Evolutionary conservation across 257 asterid genomes (phyloP).

Genomic region (Solanum commersonii): DNA sequence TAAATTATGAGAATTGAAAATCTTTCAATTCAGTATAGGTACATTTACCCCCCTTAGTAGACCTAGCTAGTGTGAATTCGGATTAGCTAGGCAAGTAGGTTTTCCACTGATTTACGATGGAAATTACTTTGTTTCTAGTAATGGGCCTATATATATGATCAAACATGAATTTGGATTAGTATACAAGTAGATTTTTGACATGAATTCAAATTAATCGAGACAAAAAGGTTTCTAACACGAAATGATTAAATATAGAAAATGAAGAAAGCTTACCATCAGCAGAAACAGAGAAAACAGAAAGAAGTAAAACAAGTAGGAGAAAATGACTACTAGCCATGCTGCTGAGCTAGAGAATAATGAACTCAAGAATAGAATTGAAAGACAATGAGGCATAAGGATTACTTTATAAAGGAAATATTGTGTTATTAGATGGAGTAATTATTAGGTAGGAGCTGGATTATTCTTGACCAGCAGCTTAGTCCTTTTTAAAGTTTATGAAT

Average conservation of each 20-base stretch:
- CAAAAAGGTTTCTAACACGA: background rate
- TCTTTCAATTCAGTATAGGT: background rate
- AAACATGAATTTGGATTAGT: background rate
- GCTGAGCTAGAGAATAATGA: background rate
- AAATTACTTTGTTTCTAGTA: background rate
- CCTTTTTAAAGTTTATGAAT: background rate
- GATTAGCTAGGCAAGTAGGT: background rate
- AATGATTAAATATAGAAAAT: background rate
- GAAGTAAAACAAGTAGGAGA: background rate
- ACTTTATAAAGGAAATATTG: background rate
- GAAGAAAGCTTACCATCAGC: slow-evolving; percentile 10
- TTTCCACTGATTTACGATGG: background rate
- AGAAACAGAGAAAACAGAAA: slow-evolving; percentile 13
- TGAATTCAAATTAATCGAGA: background rate
- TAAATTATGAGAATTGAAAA: background rate
- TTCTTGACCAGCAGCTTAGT: background rate
- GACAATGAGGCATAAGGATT: background rate
- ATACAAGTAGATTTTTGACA: background rate
- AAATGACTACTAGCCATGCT: slow-evolving; percentile 2
- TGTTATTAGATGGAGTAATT: background rate
- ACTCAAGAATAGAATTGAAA: background rate
- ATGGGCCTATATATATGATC: background rate
- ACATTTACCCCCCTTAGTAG: background rate
- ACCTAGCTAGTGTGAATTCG: background rate
- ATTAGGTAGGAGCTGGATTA: background rate